phyloP scores from a whole-genome alignment of 139 green algal genomes.

The Ulvella scutata region DNA sequence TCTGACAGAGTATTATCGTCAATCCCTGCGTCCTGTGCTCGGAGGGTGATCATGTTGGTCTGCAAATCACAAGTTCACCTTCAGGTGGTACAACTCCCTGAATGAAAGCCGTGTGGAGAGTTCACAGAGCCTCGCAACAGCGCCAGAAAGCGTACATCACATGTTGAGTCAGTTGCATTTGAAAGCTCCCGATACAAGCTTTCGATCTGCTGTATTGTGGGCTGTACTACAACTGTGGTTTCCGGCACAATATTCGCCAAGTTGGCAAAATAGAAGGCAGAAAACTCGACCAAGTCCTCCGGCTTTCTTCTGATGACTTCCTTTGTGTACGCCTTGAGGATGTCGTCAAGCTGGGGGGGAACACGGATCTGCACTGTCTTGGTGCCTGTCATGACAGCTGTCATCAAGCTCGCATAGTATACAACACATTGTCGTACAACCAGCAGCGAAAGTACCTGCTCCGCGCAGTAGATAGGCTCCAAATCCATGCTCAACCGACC shows the following conservation, averaged over 20 bases:
- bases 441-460: conserved; percentile 24
- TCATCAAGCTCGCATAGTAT: background rate
- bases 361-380: conserved; percentile 47
- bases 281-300: conserved; percentile 45
- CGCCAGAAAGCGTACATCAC: conserved; percentile 4
- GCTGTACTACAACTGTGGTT: conserved; percentile 15
- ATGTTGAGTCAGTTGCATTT: background rate
- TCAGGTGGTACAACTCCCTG: too few species aligned
- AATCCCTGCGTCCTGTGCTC: conserved; percentile 4
- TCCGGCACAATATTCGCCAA: conserved; percentile 17
- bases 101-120: too few species aligned
- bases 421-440: background rate
- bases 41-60: background rate
- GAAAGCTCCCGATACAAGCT: conserved; percentile 7
- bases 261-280: conserved; percentile 57
- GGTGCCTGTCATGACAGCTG: background rate
- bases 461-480: conserved; percentile 45
- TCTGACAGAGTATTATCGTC: conserved; percentile 12
- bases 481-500: conserved; percentile 30
- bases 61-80: too few species aligned
- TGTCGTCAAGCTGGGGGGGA: conserved; percentile 45
- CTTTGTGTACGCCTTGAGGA: conserved; percentile 67
- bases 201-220: conserved; percentile 19
- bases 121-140: too few species aligned
- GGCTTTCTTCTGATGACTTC: conserved; percentile 57